Base-by-base conservation (phyloP, 257 asterid genomes). In the Prunella vulgaris region DNA sequence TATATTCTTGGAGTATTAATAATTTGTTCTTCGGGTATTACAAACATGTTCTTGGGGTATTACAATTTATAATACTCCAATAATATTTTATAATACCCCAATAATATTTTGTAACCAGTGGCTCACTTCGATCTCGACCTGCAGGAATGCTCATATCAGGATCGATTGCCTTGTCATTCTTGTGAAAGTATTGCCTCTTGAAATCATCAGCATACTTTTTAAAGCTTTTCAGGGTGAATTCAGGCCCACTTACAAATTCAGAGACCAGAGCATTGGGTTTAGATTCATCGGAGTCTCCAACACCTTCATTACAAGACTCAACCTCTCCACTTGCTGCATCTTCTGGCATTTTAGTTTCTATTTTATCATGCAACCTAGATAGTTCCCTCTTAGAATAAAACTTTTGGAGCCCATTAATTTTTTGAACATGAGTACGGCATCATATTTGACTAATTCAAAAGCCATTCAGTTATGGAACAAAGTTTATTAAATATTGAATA, bases 181-280 rank as follows among this genome's bases (percentile, higher is more conserved):
- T 68, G 56, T 60, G 10, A 72, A 93, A 93, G 80, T 83, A 86
- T 70, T 87, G 92, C 72, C 61, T 76, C 85, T 86, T 89, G 79
- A 90, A 88, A 80, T 88, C 83, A 78, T 87, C 85, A 38, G 96
- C 93, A 76, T 84, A 86, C 60, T 75, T 84, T 68, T 85, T 84
- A 75, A 83, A 91, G 75, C 81, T 73, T 77, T 84, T 62, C 75
- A 90, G 71, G 20, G 89, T 86, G 75, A 83, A 71, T 53, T 82
- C 79, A 69, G 93, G 90, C 62, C 96, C 95, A 32, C 56, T 13
- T 74, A 79, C 88, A 64, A 70, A 76, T 73, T 71, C 77, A 60
- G 79, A 79, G 48, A 53, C 66, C 20, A 59, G 62, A 57, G 61
- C 68, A 68, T 48, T 20, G 28, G 69, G 37, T 68, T 61, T 74